Percentiles rank a stretch among this genome's conserved stretches.
phyloP scores from a whole-genome alignment of 495 filamentous ascomycete species.

The Tuber magnatum region DNA sequence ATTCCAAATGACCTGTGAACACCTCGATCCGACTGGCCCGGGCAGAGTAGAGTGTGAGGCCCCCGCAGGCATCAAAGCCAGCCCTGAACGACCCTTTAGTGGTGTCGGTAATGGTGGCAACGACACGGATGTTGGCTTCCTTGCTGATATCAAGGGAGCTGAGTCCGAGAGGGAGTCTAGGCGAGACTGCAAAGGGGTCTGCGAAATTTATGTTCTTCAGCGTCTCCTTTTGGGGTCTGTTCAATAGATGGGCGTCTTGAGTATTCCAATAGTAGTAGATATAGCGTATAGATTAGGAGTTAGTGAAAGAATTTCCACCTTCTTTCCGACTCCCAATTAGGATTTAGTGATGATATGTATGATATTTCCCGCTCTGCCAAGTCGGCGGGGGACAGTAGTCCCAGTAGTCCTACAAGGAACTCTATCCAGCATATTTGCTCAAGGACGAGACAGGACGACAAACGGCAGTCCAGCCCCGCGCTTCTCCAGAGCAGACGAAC shows the following conservation, averaged over 20 bases:
- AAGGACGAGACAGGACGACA: too few relatives aligned
- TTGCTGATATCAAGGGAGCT: background rate
- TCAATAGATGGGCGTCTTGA: background rate
- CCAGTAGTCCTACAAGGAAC: too few relatives aligned
- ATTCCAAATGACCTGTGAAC: background rate
- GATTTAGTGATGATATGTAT: too few relatives aligned
- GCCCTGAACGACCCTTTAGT: background rate
- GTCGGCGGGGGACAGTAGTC: too few relatives aligned
- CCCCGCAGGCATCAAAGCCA: slow-evolving; percentile 1
- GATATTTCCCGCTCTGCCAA: too few relatives aligned
- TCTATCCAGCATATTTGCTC: too few relatives aligned
- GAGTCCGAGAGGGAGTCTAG: slow-evolving; percentile 12
- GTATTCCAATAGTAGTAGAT: too few relatives aligned
- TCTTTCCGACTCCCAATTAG: too few relatives aligned
- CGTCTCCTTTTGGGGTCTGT: background rate
- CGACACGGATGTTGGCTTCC: background rate
- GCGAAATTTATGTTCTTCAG: background rate
- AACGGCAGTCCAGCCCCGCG: too few relatives aligned
- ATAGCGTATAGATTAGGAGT: background rate
- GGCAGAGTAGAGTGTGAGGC: too few relatives aligned
- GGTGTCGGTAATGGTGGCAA: background rate
- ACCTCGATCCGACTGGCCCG: slow-evolving; percentile 12
- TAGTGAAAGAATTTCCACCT: too few relatives aligned
- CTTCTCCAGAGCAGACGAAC: too few relatives aligned
- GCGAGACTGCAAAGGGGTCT: background rate